Conservation (phyloP, 1,139 yeast species). For the Protomyces inundatus region DNA sequence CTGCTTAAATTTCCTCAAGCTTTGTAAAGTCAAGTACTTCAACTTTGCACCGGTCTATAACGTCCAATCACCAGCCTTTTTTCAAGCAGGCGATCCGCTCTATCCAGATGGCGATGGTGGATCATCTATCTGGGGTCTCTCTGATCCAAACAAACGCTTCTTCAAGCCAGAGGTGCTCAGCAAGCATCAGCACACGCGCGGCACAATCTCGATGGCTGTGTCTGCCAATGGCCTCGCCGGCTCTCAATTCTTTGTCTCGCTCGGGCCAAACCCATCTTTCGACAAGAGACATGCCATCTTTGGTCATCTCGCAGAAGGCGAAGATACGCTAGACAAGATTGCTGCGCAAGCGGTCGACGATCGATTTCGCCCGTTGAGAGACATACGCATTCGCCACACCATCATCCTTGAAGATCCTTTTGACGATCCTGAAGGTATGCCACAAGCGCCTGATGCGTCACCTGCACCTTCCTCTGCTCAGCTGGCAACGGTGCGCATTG, state of each 20-base stretch:
- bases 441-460: constrained; percentile 31
- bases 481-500: constrained; percentile 41
- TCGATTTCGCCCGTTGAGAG: constrained; percentile 45
- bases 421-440: constrained; percentile 38
- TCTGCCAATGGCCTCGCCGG: constrained; percentile 34
- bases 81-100: constrained; percentile 49
- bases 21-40: constrained; percentile 52
- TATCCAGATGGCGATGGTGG: constrained; percentile 44
- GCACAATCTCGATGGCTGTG: constrained; percentile 43
- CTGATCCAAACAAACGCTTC: constrained; percentile 31
- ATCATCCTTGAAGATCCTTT: constrained; percentile 55
- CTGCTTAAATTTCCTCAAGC: constrained; percentile 49
- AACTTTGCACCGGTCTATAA: constrained; percentile 50
- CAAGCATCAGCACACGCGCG: constrained; percentile 37
- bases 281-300: constrained; percentile 39
- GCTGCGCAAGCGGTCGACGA: constrained; percentile 44
- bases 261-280: constrained; percentile 34
- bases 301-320: constrained; percentile 53
- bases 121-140: constrained; percentile 39
- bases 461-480: constrained; percentile 44
- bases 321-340: constrained; percentile 46
- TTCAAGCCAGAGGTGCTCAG: constrained; percentile 33
- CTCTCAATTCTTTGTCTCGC: constrained; percentile 39
- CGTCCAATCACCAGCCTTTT: constrained; percentile 42
- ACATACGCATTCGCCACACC: constrained; percentile 51